Conservation (phyloP, 148 eudicot species). For the Salicornia ramosissima region DNA sequence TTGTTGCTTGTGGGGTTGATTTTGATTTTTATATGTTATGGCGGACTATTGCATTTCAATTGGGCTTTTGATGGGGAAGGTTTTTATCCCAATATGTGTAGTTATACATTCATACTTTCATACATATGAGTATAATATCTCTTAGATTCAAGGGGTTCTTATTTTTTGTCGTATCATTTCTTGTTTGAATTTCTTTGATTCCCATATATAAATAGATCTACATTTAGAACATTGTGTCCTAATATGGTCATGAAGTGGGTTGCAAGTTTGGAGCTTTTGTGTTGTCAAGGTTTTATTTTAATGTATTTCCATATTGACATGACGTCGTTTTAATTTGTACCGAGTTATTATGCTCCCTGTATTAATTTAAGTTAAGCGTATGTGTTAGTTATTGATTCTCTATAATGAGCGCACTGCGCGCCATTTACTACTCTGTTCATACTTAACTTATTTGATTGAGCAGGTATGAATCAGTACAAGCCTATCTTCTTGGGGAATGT, state of each 20-base stretch:
- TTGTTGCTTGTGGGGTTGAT: too few species aligned
- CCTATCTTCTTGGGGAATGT: conserved; percentile 87
- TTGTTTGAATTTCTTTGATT: too few species aligned
- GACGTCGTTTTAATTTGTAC: background rate
- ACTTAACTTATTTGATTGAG: background rate
- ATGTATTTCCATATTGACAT: background rate
- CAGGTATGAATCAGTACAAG: conserved; percentile 98
- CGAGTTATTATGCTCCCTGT: background rate
- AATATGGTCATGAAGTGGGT: background rate
- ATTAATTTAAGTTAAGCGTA: background rate
- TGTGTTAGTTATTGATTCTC: background rate
- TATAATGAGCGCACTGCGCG: background rate
- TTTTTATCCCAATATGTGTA: too few species aligned
- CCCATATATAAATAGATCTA: background rate
- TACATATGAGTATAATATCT: background rate
- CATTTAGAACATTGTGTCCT: background rate
- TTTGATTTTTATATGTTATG: too few species aligned
- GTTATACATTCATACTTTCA: too few species aligned
- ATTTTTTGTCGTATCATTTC: background rate
- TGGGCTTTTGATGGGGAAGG: background rate
- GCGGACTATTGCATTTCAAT: background rate
- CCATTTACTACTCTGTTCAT: background rate
- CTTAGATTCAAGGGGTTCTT: background rate
- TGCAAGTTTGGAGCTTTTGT: background rate
- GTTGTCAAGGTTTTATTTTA: background rate